phyloP scores from a whole-genome alignment of 2,329 filamentous ascomycete species.

The Botrytis paeoniae region DNA sequence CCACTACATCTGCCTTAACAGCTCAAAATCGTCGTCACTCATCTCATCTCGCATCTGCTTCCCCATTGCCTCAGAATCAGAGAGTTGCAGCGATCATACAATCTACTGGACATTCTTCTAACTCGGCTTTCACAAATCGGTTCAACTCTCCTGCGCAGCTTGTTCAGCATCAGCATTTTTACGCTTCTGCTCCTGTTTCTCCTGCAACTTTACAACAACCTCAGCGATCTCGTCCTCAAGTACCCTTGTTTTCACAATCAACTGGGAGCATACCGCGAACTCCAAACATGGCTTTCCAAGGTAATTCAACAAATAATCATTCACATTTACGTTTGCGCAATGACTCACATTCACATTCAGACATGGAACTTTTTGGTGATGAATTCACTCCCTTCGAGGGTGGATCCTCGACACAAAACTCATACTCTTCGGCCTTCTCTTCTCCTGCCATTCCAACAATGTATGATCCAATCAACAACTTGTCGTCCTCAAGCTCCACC shows the following conservation, averaged over 20 bases:
- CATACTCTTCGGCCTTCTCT: constrained; percentile 34
- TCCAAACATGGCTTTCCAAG: constrained; percentile 55
- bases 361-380: constrained; percentile 51
- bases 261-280: constrained; percentile 48
- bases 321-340: constrained; percentile 24
- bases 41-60: constrained; percentile 50
- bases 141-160: constrained; percentile 53
- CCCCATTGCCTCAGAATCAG: constrained; percentile 53
- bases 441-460: constrained; percentile 41
- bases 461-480: constrained; percentile 49
- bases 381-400: constrained; percentile 56
- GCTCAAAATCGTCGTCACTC: constrained; percentile 50
- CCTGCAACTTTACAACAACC: constrained; percentile 54
- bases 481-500: constrained; percentile 43
- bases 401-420: constrained; percentile 34
- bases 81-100: constrained; percentile 58
- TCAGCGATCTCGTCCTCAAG: constrained; percentile 61
- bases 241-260: constrained; percentile 67
- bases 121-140: constrained; percentile 55
- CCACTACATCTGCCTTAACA: constrained; percentile 39
- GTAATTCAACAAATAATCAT: constrained; percentile 42
- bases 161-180: constrained; percentile 56
- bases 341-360: constrained; percentile 42
- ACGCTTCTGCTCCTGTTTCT: constrained; percentile 64
- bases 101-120: constrained; percentile 53